phyloP scores from a whole-genome alignment of 257 asterid species.

The Jaltomata sinuosa region DNA sequence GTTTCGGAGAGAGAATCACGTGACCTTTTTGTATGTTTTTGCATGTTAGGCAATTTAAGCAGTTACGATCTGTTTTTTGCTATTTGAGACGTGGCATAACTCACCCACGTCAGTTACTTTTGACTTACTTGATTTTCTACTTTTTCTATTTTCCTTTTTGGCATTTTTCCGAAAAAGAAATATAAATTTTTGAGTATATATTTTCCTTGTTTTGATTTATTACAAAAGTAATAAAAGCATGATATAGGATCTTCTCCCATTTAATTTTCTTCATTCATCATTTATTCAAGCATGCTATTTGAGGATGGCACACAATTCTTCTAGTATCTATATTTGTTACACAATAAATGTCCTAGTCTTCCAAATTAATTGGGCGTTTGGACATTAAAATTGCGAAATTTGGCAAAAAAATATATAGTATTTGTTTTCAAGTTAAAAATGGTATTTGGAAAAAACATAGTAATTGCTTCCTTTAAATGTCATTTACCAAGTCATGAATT shows the following conservation, averaged over 20 bases:
- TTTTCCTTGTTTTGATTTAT: neutral
- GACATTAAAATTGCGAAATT: too few species aligned
- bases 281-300: neutral
- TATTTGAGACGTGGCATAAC: conserved; percentile 3
- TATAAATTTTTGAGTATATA: neutral
- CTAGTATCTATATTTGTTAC: neutral
- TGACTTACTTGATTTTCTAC: neutral
- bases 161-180: neutral
- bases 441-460: too few species aligned
- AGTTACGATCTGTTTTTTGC: neutral
- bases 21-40: neutral
- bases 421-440: too few species aligned
- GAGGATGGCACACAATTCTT: neutral
- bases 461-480: too few species aligned
- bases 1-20: neutral
- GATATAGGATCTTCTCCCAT: neutral
- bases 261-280: neutral
- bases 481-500: neutral
- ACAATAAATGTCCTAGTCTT: neutral
- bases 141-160: neutral
- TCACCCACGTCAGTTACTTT: neutral
- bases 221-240: neutral
- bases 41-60: neutral
- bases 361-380: neutral
- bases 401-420: too few species aligned